Evolutionary conservation across 1,284 basidiomycete species (phyloP).

Genomic region (Crepidotus sp.): DNA sequence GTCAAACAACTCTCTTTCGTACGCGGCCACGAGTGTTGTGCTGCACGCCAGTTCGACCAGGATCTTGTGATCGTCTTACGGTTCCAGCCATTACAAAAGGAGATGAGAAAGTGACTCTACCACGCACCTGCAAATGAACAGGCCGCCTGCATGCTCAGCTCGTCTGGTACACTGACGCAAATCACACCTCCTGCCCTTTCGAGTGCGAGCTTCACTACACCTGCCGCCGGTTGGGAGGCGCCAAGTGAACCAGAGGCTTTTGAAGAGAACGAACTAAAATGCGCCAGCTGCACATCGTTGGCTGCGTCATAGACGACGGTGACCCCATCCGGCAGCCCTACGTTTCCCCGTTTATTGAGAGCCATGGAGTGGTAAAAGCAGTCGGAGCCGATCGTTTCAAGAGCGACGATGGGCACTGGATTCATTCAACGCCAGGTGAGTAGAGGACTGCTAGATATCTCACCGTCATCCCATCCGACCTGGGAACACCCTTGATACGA

Average conservation of each 20-base stretch:
- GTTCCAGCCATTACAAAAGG: not conserved
- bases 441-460: not conserved
- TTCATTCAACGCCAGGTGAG: not conserved
- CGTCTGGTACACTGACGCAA: constrained; percentile 56
- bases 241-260: constrained; percentile 60
- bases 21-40: constrained; percentile 56
- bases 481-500: constrained; percentile 4
- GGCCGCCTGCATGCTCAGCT: constrained; percentile 53
- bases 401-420: constrained; percentile 47
- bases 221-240: constrained; percentile 53
- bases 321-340: constrained; percentile 30
- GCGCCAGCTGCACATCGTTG: constrained; percentile 43
- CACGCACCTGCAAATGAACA: constrained; percentile 47
- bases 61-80: constrained; percentile 64
- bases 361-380: constrained; percentile 64
- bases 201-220: constrained; percentile 54
- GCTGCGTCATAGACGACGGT: constrained; percentile 30
- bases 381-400: constrained; percentile 64
- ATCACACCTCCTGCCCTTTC: constrained; percentile 44
- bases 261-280: constrained; percentile 48
- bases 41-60: constrained; percentile 66
- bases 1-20: constrained; percentile 46
- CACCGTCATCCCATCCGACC: constrained; percentile 23
- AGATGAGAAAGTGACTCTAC: not conserved
- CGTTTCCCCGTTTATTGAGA: constrained; percentile 37